Evolutionary conservation across 371 early-diverging fungal species (phyloP).

Genomic region (Entomophthora muscae): DNA sequence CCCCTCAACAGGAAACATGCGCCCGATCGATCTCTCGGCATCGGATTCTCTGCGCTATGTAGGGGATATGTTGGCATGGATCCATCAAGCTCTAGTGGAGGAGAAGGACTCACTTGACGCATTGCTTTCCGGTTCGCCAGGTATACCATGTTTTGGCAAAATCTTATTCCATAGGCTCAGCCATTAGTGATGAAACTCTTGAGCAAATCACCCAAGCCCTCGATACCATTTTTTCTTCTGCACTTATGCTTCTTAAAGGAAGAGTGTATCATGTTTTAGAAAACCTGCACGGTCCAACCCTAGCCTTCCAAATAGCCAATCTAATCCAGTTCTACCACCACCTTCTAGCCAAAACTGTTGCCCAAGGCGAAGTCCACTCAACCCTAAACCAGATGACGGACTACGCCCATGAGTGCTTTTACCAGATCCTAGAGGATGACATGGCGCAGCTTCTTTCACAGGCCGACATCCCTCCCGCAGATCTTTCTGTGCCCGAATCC

Average conservation of each 20-base stretch:
- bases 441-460: background rate
- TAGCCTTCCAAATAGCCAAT: conserved; percentile 1
- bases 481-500: background rate
- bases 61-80: conserved; percentile 91
- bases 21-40: conserved; percentile 83
- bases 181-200: background rate
- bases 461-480: background rate
- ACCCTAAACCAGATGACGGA: background rate
- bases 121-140: background rate
- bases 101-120: background rate
- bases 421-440: background rate
- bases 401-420: background rate
- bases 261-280: background rate
- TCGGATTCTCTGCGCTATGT: conserved; percentile 77
- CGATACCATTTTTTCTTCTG: background rate
- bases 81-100: conserved; percentile 59
- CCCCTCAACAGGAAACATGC: conserved; percentile 49
- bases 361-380: background rate
- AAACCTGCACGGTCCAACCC: background rate
- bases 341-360: background rate
- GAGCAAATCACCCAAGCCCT: background rate
- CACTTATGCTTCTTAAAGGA: background rate
- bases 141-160: too few species aligned
- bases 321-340: conserved; percentile 2
- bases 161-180: too few species aligned